Evolutionary conservation across 495 filamentous ascomycete genomes (phyloP), one percentile per base, ranked within the genome.

Genomic region (Chlorociboria aeruginascens): DNA sequence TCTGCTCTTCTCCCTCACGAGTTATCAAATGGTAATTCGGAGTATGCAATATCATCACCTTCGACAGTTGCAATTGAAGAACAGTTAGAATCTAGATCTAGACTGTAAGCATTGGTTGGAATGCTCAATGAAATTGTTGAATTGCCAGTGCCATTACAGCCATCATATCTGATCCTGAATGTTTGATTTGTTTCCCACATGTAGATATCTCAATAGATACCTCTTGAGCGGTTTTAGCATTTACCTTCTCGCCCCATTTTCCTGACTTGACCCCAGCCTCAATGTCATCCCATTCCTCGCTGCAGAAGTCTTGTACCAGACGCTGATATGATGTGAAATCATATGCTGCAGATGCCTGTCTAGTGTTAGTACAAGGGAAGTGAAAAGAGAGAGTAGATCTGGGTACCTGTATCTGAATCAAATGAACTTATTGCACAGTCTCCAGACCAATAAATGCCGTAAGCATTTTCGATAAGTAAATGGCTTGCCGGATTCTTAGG

Each of bases 251-350:
- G 10, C 85, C 85, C 74, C 80, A 90, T 49, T 66, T 67, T 53
- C 82, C 78, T 16, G 82, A 66, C 4, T 69, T 66, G 31, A 94
- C 63, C 14, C 75, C 80, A 10, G 70, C 63, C 53, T 81, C 70
- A 45, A 97, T 92, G 0, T 70, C 64, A 3, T 70, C 60, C 93
- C 93, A 99, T 37, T 83, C 76, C 57, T 84, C 82, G 14, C 76
- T 79, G 60, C 92, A 99, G 53, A 92, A 96, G 6, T 85, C 75
- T 48, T 79, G 71, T 4, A 99, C 93, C 25, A 82, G 77, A 49
- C 83, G 67, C 53, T 96, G 90, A 57, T 96, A 99, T 0, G 83
- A 88, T 32, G 82, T 76, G 54, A 94, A 92, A 53, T 97, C 92
- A 63, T 46, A 76, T 65, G 35, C 67, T 65, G 32, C 61, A 64